A percentile compares a stretch with the other conserved stretches of the same genome.
phyloP scores from a whole-genome alignment of 352 stramenopile species.

The Globisporangium nagaii region DNA sequence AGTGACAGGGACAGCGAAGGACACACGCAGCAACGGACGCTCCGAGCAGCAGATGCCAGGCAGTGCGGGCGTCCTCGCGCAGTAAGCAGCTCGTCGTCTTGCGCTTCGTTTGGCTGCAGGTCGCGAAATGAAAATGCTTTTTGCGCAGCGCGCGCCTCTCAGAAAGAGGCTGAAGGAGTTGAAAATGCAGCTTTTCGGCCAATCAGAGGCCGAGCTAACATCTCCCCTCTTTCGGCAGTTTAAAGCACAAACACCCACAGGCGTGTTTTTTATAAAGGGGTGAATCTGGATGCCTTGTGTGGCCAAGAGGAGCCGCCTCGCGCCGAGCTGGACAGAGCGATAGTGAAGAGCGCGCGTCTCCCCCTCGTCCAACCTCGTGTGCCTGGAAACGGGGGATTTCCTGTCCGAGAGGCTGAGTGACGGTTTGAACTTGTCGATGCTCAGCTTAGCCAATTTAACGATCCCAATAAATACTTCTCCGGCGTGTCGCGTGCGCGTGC shows the following conservation, averaged over 20 bases:
- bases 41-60: too few relatives aligned
- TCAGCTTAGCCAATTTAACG: neutral
- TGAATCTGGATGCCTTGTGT: too few relatives aligned
- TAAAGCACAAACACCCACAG: neutral
- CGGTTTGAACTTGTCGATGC: neutral
- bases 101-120: neutral
- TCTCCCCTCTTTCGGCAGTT: neutral
- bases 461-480: neutral
- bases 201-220: neutral
- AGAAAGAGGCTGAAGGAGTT: neutral
- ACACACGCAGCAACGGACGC: too few relatives aligned
- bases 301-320: too few relatives aligned
- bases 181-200: neutral
- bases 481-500: neutral
- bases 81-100: neutral
- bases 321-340: too few relatives aligned
- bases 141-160: neutral
- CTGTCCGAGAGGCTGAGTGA: too few relatives aligned
- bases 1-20: too few relatives aligned
- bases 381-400: too few relatives aligned
- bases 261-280: neutral
- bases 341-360: too few relatives aligned
- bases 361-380: too few relatives aligned
- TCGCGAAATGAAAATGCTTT: slow-evolving; percentile 2
- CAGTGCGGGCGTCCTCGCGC: neutral